Evolutionary conservation across 208 protist genomes (phyloP), one percentile per base, ranked within the genome.

Genomic region (Leishmania mexicana): DNA sequence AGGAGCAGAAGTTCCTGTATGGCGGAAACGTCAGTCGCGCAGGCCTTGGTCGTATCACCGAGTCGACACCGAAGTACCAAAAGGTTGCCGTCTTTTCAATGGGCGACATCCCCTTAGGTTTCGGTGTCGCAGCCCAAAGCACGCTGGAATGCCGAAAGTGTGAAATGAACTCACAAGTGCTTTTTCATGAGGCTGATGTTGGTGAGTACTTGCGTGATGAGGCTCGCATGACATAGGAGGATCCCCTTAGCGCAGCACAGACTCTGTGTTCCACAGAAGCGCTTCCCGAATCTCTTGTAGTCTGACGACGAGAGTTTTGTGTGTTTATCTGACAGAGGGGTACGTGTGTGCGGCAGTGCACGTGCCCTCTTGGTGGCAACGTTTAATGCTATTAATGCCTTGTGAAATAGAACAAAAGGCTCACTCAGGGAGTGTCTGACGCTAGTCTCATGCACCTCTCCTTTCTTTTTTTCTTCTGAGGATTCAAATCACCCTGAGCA

Each of bases 1-100:
- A 99, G 64, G 99, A 99, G 89, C 97, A 99, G 83, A 99, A 97
- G 67, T 99, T 99, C 87, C 81, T 99, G 40, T 99, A 99, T 87
- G 99, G 99, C 17, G 99, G 99, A 79, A 97, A 99, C 87, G 94
- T 99, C 64, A 94, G 98, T 31, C 99, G 99, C 79, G 92, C 96
- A 35, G 99, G 99, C 35, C 90, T 99, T 2, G 99, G 98, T 28
- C 92, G 99, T 60, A 99, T 99, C 67, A 99, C 99, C 38, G 99
- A 99, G 83, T 91, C 98, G 75, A 99, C 98, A 7, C 98, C 98
- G 11, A 94, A 99, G 89, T 98, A 99, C 83, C 98, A 99, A 81
- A 99, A 99, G 80, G 98, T 99, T 1, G 98, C 99, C 17, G 95
- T 99, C 40, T 99, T 99, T 84, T 98, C 96, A 45, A 99, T 99